Evolutionary conservation across 805 yeast species (phyloP).

Genomic region (Yarrowia osloensis): DNA sequence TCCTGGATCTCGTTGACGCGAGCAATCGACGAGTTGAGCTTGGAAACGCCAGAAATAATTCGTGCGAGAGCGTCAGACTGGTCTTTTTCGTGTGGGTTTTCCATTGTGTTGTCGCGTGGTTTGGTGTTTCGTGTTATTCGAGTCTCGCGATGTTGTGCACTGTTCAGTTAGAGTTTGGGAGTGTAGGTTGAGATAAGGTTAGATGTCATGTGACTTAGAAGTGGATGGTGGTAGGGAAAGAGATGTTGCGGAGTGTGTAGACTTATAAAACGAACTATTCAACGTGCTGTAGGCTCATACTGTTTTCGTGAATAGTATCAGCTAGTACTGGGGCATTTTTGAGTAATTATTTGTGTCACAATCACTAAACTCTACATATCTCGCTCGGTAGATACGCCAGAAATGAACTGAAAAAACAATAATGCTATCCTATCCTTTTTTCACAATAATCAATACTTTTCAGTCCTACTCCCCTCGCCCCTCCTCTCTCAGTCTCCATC

Average conservation of each 20-base stretch:
- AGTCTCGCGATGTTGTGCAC: conserved; percentile 5
- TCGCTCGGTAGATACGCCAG: no score
- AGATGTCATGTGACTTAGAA: neutral
- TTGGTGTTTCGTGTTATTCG: neutral
- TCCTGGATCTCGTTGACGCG: conserved; percentile 26
- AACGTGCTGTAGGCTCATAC: no score
- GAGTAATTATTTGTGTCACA: no score
- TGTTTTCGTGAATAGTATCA: no score
- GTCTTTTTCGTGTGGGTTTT: conserved; percentile 26
- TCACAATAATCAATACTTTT: no score
- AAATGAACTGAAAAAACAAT: no score
- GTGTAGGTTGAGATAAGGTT: neutral
- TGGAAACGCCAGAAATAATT: conserved; percentile 8
- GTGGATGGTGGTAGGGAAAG: neutral
- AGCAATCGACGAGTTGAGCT: conserved; percentile 22
- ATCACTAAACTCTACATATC: no score
- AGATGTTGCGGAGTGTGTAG: neutral
- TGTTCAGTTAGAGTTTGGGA: neutral
- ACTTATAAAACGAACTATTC: neutral
- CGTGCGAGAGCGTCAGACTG: conserved; percentile 17
- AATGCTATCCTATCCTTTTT: no score
- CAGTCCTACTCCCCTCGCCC: no score
- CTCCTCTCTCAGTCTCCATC: no score
- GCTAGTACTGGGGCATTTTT: no score
- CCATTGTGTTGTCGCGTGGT: neutral